Evolutionary conservation across 208 protist species (phyloP).

Genomic region (Trypanosoma brucei): DNA sequence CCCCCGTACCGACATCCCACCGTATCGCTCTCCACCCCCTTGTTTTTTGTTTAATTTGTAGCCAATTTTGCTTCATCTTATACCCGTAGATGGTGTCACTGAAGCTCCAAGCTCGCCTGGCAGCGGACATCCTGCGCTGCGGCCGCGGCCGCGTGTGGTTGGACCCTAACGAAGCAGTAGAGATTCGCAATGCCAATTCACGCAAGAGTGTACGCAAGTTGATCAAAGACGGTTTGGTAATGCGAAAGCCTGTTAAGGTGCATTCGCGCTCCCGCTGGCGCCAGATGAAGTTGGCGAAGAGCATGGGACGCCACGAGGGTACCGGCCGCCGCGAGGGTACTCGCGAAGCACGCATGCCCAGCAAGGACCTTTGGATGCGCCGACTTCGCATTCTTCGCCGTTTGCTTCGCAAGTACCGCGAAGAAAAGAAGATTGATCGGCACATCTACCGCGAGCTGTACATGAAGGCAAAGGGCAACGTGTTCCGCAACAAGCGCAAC

Average conservation of each 20-base stretch:
- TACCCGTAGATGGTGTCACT: conserved; percentile 63
- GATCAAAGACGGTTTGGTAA: conserved; percentile 97
- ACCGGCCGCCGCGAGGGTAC: conserved; percentile 96
- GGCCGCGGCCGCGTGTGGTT: conserved; percentile 97
- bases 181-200: conserved; percentile 97
- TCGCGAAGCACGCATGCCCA: conserved; percentile 95
- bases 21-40: background rate
- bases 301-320: conserved; percentile 91
- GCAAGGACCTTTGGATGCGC: conserved; percentile 97
- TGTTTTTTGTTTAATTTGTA: conserved; percentile 1
- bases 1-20: no score
- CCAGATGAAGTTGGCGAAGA: conserved; percentile 89
- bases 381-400: conserved; percentile 96
- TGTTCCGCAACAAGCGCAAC: conserved; percentile 99
- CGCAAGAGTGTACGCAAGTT: conserved; percentile 96
- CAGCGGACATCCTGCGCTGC: conserved; percentile 97
- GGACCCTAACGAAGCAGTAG: conserved; percentile 96
- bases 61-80: background rate
- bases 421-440: conserved; percentile 97
- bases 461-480: conserved; percentile 98
- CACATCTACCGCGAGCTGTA: conserved; percentile 98
- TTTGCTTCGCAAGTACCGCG: conserved; percentile 97
- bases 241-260: conserved; percentile 93
- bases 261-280: conserved; percentile 94
- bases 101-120: conserved; percentile 97